Evolutionary conservation across 345 rosid genomes (phyloP).

Genomic region (Rhodamnia rubescens): DNA sequence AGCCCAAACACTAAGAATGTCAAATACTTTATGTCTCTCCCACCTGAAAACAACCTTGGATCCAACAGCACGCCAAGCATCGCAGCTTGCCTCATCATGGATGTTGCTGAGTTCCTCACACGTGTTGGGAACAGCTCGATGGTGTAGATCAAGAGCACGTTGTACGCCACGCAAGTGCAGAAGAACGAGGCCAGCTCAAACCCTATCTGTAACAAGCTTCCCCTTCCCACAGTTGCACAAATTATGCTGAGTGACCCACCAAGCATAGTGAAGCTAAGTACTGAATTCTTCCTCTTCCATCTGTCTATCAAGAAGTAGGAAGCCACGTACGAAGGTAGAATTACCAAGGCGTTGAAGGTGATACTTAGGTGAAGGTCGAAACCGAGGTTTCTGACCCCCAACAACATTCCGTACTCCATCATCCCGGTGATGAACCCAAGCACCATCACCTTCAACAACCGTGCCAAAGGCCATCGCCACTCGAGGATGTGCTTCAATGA

Average conservation of each 20-base stretch:
- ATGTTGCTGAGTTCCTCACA: conserved; percentile 49
- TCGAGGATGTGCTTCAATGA: conserved; percentile 2
- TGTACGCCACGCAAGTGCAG: conserved; percentile 22
- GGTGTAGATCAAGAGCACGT: conserved; percentile 31
- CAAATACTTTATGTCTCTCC: conserved; percentile 15
- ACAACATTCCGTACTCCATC: conserved; percentile 29
- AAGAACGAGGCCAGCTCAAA: conserved; percentile 43
- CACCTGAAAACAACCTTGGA: conserved; percentile 44
- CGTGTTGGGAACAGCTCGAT: conserved; percentile 54
- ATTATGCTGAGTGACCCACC: conserved; percentile 27
- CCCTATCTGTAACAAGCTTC: conserved; percentile 10
- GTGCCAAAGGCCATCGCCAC: conserved; percentile 6
- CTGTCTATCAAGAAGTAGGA: conserved; percentile 19
- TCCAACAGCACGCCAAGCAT: conserved; percentile 45
- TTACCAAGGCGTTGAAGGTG: conserved; percentile 23
- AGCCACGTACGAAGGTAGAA: conserved; percentile 17
- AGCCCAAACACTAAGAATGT: conserved; percentile 51
- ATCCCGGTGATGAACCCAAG: conserved; percentile 25
- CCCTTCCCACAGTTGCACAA: conserved; percentile 6
- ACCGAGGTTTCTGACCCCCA: conserved; percentile 28
- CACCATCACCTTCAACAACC: conserved; percentile 13
- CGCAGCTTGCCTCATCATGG: conserved; percentile 50
- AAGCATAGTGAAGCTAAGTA: conserved; percentile 8
- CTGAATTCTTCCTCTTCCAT: conserved; percentile 17
- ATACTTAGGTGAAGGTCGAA: conserved; percentile 25